These are phyloP conservation scores for Penicillium taxi DNA, from an alignment of 495 filamentous ascomycete genomes.

Conservation along the genomic window DNA sequence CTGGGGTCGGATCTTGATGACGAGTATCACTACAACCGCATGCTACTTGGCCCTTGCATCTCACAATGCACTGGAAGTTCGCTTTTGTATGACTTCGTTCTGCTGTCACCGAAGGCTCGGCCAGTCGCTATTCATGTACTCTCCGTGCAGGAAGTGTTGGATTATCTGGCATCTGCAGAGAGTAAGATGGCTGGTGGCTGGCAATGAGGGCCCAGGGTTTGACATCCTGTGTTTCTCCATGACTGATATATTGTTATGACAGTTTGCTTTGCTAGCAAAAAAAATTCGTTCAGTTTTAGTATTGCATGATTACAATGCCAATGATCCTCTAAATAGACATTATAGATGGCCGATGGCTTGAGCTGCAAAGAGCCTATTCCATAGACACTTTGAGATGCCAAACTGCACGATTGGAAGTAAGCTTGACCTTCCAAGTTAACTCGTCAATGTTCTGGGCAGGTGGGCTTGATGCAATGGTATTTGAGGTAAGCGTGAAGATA, in stretches of 20 bases:
- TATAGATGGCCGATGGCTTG: too few species aligned
- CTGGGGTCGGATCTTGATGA: slow-evolving; percentile 20
- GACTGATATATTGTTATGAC: slow-evolving; percentile 29
- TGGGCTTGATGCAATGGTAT: too few species aligned
- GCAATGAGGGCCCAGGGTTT: slow-evolving; percentile 10
- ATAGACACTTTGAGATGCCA: too few species aligned
- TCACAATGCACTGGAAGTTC: slow-evolving; percentile 4
- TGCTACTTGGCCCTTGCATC: slow-evolving; percentile 3
- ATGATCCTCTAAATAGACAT: slow-evolving; percentile 8
- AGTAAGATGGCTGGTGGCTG: slow-evolving; percentile 8
- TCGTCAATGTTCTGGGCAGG: too few species aligned
- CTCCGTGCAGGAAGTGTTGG: slow-evolving; percentile 1
- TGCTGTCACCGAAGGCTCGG: slow-evolving; percentile 7
- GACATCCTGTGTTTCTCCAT: slow-evolving; percentile 18
- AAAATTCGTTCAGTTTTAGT: slow-evolving; percentile 24
- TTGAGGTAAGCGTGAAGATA: too few species aligned
- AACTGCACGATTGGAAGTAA: too few species aligned
- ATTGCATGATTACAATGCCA: slow-evolving; percentile 7
- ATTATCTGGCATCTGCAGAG: slow-evolving; percentile 2
- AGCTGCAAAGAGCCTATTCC: too few species aligned
- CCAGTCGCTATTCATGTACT: slow-evolving; percentile 1
- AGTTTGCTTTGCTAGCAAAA: slow-evolving; percentile 28
- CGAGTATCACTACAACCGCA: slow-evolving; percentile 17
- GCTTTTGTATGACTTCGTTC: slow-evolving; percentile 15
- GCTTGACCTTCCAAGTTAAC: too few species aligned